These are phyloP conservation scores for Myrica gale DNA, from an alignment of 306 rosid genomes.

Conservation along the genomic window DNA sequence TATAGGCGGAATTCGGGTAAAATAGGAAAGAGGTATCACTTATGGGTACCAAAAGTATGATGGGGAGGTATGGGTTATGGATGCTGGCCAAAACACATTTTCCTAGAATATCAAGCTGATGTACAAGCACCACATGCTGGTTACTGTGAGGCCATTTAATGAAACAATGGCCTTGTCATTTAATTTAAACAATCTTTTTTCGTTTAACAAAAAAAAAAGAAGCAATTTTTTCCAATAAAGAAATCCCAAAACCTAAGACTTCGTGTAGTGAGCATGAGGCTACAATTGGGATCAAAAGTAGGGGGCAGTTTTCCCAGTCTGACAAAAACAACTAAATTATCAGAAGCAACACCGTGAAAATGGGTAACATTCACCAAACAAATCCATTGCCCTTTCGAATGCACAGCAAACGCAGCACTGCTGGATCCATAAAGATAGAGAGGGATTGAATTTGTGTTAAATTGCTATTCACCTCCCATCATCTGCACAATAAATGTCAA, in stretches of 20 bases:
- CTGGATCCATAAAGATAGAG: conserved; percentile 11
- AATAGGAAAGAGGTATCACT: too few species aligned
- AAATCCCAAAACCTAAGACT: not conserved
- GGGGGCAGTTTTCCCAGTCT: not conserved
- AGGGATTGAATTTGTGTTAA: conserved; percentile 8
- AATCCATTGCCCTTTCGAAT: not conserved
- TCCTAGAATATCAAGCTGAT: not conserved
- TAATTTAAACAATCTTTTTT: not conserved
- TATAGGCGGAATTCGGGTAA: too few species aligned
- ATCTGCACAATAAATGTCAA: conserved; percentile 52
- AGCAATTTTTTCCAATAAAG: not conserved
- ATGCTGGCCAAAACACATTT: not conserved
- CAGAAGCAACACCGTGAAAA: not conserved
- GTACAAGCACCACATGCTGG: not conserved
- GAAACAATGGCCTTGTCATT: not conserved
- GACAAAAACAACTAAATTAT: not conserved
- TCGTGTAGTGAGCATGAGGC: not conserved
- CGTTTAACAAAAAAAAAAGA: too few species aligned
- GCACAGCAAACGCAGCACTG: not conserved
- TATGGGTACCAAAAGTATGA: too few species aligned
- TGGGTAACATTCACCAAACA: not conserved
- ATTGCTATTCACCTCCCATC: conserved; percentile 62
- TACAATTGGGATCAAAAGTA: not conserved
- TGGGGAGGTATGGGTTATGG: not conserved
- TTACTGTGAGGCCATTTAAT: not conserved